phyloP scores from a whole-genome alignment of 805 yeast species.

The Pichia membranifaciens region DNA sequence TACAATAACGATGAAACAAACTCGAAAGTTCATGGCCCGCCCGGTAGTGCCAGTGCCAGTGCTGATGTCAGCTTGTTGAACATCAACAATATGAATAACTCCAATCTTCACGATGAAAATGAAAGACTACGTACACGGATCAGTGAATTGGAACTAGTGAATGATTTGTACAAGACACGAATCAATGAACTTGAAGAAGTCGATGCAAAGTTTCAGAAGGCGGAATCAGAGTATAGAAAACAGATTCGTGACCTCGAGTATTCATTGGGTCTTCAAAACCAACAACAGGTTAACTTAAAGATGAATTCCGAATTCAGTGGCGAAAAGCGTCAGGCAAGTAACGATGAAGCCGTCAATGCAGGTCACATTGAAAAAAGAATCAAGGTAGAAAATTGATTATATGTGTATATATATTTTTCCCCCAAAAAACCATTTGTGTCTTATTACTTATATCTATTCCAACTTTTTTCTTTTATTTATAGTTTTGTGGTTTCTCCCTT shows the following conservation, averaged over 20 bases:
- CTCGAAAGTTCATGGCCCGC: background rate
- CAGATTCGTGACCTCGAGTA: slow-evolving; percentile 3
- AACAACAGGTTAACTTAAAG: background rate
- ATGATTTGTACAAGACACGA: slow-evolving; percentile 78
- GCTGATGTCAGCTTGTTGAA: background rate
- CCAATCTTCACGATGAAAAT: slow-evolving; percentile 7
- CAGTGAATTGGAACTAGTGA: slow-evolving; percentile 83
- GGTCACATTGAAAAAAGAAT: slow-evolving; percentile 4
- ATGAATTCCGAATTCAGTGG: background rate
- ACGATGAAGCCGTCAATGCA: background rate
- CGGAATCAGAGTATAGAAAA: background rate
- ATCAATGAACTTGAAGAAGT: slow-evolving; percentile 75
- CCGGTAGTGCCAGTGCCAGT: background rate
- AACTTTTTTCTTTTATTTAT: background rate
- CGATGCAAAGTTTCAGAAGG: slow-evolving; percentile 48
- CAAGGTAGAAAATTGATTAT: slow-evolving; percentile 6
- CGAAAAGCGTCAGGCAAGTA: slow-evolving; percentile 1
- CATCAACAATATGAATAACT: slow-evolving; percentile 1
- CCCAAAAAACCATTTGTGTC: background rate
- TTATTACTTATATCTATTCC: background rate
- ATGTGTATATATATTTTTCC: background rate
- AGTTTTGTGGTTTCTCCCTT: too few species aligned
- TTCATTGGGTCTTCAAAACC: background rate
- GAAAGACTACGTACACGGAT: slow-evolving; percentile 63
- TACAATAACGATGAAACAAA: background rate